Conservation (phyloP, 2,329 filamentous ascomycete genomes). For the Colletotrichum lini region DNA sequence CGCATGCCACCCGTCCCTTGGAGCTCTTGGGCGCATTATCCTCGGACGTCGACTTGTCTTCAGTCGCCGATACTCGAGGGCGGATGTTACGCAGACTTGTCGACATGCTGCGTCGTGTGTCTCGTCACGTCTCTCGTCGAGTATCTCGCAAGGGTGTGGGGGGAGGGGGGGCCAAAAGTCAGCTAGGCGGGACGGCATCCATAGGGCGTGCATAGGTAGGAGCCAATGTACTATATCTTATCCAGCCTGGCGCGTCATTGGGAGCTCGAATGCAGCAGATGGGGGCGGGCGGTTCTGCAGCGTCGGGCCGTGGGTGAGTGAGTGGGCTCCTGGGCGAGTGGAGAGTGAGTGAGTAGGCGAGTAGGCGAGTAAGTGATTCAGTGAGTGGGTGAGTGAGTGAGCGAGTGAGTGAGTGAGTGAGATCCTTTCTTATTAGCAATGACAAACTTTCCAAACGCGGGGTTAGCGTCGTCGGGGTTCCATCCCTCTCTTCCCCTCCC, state of each 20-base stretch:
- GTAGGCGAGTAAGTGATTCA: not conserved
- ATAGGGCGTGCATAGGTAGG: not conserved
- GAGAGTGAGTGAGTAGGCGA: not conserved
- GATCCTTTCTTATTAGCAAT: not conserved
- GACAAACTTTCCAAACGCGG: not conserved
- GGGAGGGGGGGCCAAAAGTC: not conserved
- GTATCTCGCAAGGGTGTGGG: too few species aligned
- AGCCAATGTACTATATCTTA: too few species aligned
- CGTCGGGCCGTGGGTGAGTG: not conserved
- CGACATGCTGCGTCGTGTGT: constrained; percentile 14
- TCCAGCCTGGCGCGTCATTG: not conserved
- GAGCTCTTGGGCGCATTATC: not conserved
- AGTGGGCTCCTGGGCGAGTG: not conserved
- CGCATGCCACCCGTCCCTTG: constrained; percentile 32
- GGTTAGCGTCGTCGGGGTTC: constrained; percentile 6
- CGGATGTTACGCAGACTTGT: constrained; percentile 19
- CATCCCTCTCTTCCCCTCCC: not conserved
- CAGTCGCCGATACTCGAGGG: constrained; percentile 14
- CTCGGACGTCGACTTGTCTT: constrained; percentile 3
- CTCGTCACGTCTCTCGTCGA: not conserved
- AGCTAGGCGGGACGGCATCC: not conserved
- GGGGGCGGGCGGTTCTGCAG: not conserved
- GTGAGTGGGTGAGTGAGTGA: not conserved
- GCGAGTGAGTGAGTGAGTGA: not conserved
- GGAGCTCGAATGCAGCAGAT: not conserved